Conservation (phyloP, 2,329 filamentous ascomycete genomes). For the Fusarium abutilonis region DNA sequence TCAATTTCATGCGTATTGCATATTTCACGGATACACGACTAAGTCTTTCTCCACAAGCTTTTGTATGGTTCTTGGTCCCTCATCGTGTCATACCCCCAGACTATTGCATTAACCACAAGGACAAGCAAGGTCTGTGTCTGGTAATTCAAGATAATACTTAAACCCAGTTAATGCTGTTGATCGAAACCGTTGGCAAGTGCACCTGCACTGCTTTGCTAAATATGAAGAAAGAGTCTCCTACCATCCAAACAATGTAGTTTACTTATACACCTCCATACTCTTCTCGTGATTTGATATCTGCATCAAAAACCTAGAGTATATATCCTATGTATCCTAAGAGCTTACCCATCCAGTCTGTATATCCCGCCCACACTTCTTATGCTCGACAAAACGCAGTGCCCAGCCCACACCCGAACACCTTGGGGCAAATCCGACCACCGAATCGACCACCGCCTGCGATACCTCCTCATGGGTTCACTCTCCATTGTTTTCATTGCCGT, state of each 20-base stretch:
- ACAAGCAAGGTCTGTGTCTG: no score
- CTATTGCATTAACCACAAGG: no score
- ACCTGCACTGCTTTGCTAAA: not conserved
- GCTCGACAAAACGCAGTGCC: constrained; percentile 44
- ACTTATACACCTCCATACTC: not conserved
- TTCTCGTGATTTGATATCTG: not conserved
- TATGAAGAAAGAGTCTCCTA: not conserved
- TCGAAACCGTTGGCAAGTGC: not conserved
- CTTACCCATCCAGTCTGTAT: not conserved
- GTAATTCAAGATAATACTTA: no score
- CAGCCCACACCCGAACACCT: constrained; percentile 45
- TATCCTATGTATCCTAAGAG: not conserved
- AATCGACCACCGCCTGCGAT: constrained; percentile 43
- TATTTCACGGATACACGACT: no score
- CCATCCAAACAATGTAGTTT: not conserved
- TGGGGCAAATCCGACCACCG: constrained; percentile 43
- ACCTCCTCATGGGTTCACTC: constrained; percentile 42
- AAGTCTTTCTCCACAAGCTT: no score
- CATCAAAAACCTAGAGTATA: not conserved
- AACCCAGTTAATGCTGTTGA: no score
- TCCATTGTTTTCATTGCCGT: constrained; percentile 38
- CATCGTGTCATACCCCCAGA: no score
- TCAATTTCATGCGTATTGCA: no score
- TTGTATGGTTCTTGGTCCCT: no score
- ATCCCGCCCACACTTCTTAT: constrained; percentile 21